Base-by-base conservation (phyloP, 495 filamentous ascomycete genomes). In the Tuber indicum region DNA sequence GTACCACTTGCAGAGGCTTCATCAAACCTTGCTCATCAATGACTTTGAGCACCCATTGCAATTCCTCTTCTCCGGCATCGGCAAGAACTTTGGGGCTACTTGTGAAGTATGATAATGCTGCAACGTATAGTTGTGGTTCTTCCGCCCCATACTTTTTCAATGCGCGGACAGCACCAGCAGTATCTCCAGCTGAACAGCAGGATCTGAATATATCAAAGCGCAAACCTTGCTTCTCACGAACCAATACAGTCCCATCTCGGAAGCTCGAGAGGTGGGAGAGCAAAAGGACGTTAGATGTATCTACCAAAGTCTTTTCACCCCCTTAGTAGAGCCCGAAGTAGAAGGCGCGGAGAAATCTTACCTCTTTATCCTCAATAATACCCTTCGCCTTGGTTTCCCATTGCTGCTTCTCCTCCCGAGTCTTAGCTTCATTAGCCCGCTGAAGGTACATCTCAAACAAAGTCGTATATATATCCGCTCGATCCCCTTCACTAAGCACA, bases 401-500 rank as follows among this genome's bases (percentile, higher is more conserved):
- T 76, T 91, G 87, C 76, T 91, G 88, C 80, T 91, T 91, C 75
- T 94, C 91, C 76, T 91, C 88, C 76, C 91, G 88, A 79, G 89
- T 91, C 77, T 94, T 91, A 45, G 82, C 76, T 7, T 86, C 85
- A 62, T 91, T 89, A 62, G 94, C 92, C 75, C 92, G 93, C 80
- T 97, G 92, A 36, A 99, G 87, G 84, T 98, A 99, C 90, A 98
- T 97, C 83, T 99, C 96, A 83, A 99, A 98, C 44, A 99, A 85
- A 0, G 96, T 97, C 1, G 96, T 98, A 84, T 95, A 95, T 62
- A 99, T 89, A 84, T 98, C 96, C 10, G 89, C 87, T 80, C 90
- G 92, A 79, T 97, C 92, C 17, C 85, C 81, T 62, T 82, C 78
- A 39, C 69, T 32, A 21, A 44, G 72, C 39, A 78, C 72, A 9